These are phyloP conservation scores for Monosporascus ibericus DNA, from an alignment of 2,329 filamentous ascomycete species.

Conservation along the genomic window DNA sequence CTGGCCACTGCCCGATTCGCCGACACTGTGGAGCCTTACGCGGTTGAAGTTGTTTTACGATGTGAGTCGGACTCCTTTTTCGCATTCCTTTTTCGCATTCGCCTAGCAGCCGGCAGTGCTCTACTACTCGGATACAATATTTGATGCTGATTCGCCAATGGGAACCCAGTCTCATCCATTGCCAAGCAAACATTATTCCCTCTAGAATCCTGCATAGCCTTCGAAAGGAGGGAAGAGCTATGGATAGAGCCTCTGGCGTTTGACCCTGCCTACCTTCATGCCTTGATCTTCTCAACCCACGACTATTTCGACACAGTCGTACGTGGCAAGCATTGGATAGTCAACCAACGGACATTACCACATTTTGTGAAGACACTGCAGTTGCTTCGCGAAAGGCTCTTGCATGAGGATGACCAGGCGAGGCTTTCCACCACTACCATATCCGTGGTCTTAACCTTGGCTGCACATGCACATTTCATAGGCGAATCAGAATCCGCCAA, in stretches of 20 bases:
- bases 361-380: conserved; percentile 23
- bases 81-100: too few relatives aligned
- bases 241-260: conserved; percentile 25
- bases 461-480: conserved; percentile 20
- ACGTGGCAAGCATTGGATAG: conserved; percentile 1
- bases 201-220: conserved; percentile 25
- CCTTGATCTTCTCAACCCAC: conserved; percentile 27
- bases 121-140: not conserved
- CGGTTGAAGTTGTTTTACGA: conserved; percentile 19
- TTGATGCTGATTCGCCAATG: not conserved
- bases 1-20: conserved; percentile 20
- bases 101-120: too few relatives aligned
- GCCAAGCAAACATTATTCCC: conserved; percentile 27
- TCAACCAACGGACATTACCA: conserved; percentile 6
- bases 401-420: conserved; percentile 10
- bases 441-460: conserved; percentile 25
- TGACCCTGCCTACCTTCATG: conserved; percentile 31
- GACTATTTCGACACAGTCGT: conserved; percentile 23
- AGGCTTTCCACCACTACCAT: conserved; percentile 25
- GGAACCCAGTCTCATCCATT: conserved; percentile 22
- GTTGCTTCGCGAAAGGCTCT: conserved; percentile 27
- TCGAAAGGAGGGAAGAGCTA: conserved; percentile 15
- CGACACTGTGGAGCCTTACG: conserved; percentile 19
- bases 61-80: conserved; percentile 16
- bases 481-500: conserved; percentile 22